These are phyloP conservation scores for Monilinia polystroma DNA, from an alignment of 2,329 filamentous ascomycete species.

Conservation along the genomic window DNA sequence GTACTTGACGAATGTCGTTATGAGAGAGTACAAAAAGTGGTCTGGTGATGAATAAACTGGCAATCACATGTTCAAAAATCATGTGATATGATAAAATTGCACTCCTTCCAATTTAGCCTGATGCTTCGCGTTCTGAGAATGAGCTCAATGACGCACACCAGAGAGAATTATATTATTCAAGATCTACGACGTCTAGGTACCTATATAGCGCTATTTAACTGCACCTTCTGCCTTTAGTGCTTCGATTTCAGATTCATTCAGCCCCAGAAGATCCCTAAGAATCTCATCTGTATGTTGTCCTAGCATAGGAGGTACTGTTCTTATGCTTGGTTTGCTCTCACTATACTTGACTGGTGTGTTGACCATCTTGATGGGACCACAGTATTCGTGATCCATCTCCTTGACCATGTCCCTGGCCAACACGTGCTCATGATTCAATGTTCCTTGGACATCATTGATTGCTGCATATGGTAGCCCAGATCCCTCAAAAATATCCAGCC, in stretches of 20 bases:
- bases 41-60: slow-evolving; percentile 22
- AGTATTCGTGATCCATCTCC: slow-evolving; percentile 77
- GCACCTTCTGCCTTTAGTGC: slow-evolving; percentile 65
- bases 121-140: neutral
- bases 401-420: slow-evolving; percentile 84
- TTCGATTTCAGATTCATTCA: slow-evolving; percentile 58
- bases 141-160: neutral
- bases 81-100: slow-evolving; percentile 23
- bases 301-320: slow-evolving; percentile 77
- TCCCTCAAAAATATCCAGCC: slow-evolving; percentile 84
- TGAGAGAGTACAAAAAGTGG: slow-evolving; percentile 23
- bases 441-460: slow-evolving; percentile 86
- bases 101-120: neutral
- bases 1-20: slow-evolving; percentile 9
- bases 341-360: slow-evolving; percentile 96
- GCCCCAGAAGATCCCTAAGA: slow-evolving; percentile 60
- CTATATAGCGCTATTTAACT: slow-evolving; percentile 48
- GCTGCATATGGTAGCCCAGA: slow-evolving; percentile 91
- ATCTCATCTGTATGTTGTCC: slow-evolving; percentile 86
- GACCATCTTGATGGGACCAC: slow-evolving; percentile 83
- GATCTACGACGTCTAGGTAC: neutral
- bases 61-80: slow-evolving; percentile 19
- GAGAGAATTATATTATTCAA: neutral
- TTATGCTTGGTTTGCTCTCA: slow-evolving; percentile 71
- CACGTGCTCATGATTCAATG: slow-evolving; percentile 83